Base-by-base conservation (phyloP, 306 rosid species). In the Castanea crenata region DNA sequence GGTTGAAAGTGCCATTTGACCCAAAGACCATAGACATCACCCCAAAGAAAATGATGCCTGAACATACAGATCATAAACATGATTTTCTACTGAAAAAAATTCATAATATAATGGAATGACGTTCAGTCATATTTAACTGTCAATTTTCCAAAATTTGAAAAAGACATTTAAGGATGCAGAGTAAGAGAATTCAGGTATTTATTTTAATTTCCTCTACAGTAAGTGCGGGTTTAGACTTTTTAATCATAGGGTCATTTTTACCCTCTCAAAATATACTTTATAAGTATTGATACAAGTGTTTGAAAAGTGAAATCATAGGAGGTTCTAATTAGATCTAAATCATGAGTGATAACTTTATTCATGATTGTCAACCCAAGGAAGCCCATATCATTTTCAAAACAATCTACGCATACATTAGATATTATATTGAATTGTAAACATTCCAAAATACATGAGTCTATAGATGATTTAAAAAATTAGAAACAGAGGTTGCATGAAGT, bases 401-500 rank as follows among this genome's bases (percentile, higher is more conserved):
- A 7, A 11, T 61, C 68, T 0, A 4, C 16, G 29, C 5, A 29
- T 16, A 63, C 20, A 5, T 34, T 13, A 5, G 20, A 13, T 63
- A 64, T 29, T 32, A 6, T 31, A 31, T 16, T 64, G 44, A 29
- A 16, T 64, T 18, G 41, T 64, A 15, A 64, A 31, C 70, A 16
- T 31, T 32, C 10, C 23, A 21, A 29, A 64, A 6, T 35, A 64
- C 20, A 6, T 16, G 5, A 31, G 32, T 5, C 70, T 1, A 23
- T 16, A 64, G 41, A 64, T 64, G 46, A 64, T 31, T 49, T 16
- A 16, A 15, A 64, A 64, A 15, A 6, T 59, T 15, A 67, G 25
- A 67, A 35, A 10, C 23, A 67, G 23, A 61, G 35, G 77, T 49
- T 61, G 51, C 73, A 71, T 13, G 4, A 83, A 78, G 81, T 78